Conservation (phyloP, 2,329 filamentous ascomycete genomes). For the Blastomyces parvus region DNA sequence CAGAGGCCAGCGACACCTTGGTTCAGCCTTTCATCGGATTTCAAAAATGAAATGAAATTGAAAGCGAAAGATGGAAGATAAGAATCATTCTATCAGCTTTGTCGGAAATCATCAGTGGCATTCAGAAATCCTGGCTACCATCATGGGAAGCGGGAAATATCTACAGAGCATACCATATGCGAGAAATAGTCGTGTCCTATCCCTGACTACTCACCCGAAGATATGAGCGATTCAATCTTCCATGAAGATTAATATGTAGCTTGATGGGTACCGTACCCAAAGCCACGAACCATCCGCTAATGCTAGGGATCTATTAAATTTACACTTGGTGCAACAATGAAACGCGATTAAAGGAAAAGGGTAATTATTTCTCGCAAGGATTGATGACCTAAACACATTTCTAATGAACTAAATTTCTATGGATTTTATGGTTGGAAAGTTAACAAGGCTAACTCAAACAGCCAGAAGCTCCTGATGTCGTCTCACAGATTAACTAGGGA, state of each 20-base stretch:
- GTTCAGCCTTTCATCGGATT: not conserved
- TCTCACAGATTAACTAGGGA: not conserved
- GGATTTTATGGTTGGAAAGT: not conserved
- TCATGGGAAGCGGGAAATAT: not conserved
- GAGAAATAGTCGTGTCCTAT: not conserved
- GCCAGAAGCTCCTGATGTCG: not conserved
- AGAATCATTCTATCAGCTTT: not conserved
- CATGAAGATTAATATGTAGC: not conserved
- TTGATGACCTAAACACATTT: too few relatives aligned
- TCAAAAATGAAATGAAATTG: not conserved
- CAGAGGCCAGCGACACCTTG: not conserved
- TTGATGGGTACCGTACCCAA: too few relatives aligned
- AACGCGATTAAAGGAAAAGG: too few relatives aligned
- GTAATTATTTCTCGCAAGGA: too few relatives aligned
- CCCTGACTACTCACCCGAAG: not conserved
- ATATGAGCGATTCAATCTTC: not conserved
- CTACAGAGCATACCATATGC: not conserved
- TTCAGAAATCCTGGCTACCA: not conserved
- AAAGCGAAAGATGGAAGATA: not conserved
- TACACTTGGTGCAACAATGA: too few relatives aligned
- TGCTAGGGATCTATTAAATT: too few relatives aligned
- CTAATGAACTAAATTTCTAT: too few relatives aligned
- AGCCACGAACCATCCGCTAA: not conserved
- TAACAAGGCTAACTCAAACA: not conserved
- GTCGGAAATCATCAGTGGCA: not conserved